Evolutionary conservation across 2,329 filamentous ascomycete genomes (phyloP), one percentile per base, ranked within the genome.

Genomic region (Cladosporium cucumerinum): DNA sequence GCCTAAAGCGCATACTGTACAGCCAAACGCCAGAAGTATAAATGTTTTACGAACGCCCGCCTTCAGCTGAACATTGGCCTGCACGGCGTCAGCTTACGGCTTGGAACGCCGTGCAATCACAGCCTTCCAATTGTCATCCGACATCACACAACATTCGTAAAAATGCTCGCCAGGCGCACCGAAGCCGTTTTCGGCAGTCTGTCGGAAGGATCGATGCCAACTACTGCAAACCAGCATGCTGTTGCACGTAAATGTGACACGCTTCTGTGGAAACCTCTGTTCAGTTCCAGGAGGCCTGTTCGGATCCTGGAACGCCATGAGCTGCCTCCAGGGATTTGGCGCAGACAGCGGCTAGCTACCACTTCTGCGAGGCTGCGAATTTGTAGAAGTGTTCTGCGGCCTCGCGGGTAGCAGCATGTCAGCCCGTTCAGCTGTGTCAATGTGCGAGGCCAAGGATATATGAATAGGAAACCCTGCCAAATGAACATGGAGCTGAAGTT

Each of bases 31-130:
- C n/a, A 8, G 39, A 46, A 21, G 39, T 21, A 21, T 46, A 16
- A 21, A 21, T 21, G n/a, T 21, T 11, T 16, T n/a, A 21, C 39
- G n/a, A 21, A 46, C 39, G 39, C 39, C 39, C 39, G n/a, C n/a
- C n/a, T 46, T 46, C 65, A 66, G 30, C 28, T 30, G 30, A 36
- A 34, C 39, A 46, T 46, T 46, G 39, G 23, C 10, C 39, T 46
- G 39, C 39, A 46, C 39, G 54, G 54, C 54, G 54, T 57, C 32
- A 57, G 54, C 54, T 57, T 57, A 57, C 28, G 21, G 54, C 54
- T 34, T 34, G 18, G 6, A 12, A 16, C 8, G n/a, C 14, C 32
- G 28, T 34, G 28, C 54, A 34, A 57, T 34, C 21, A 34, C 28
- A 23, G 54, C 21, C n/a, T 36, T 25, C 18, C 32, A n/a, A 57